Evolutionary conservation across 1,284 basidiomycete genomes (phyloP).

Genomic region (Abortiporus biennis): DNA sequence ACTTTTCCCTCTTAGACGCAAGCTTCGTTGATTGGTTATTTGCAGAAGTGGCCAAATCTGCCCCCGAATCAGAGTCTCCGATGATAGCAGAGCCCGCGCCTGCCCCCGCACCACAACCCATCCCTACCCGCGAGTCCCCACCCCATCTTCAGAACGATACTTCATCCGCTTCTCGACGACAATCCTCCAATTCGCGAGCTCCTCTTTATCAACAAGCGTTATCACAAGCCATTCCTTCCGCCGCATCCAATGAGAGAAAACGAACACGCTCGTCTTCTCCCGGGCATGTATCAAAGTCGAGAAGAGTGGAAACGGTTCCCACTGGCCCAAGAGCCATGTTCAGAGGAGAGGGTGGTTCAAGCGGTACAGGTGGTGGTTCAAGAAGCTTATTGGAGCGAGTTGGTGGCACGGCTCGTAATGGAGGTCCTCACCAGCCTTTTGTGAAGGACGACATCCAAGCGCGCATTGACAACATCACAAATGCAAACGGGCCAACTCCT

Average conservation of each 20-base stretch:
- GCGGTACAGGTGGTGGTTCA: conserved; percentile 27
- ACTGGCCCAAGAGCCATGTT: conserved; percentile 79
- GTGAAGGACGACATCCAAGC: conserved; percentile 62
- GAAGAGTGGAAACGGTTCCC: conserved; percentile 68
- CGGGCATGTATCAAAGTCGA: conserved; percentile 54
- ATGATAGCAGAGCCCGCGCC: conserved; percentile 25
- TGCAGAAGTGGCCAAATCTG: conserved; percentile 65
- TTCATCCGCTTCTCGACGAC: conserved; percentile 30
- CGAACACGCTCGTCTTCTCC: conserved; percentile 75
- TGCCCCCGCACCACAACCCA: conserved; percentile 29
- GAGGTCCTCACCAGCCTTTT: conserved; percentile 19
- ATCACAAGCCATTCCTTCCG: conserved; percentile 53
- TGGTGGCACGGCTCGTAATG: conserved; percentile 36
- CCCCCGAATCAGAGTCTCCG: conserved; percentile 37
- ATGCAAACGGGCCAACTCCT: conserved; percentile 25
- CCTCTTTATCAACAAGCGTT: conserved; percentile 64
- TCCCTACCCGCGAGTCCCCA: conserved; percentile 18
- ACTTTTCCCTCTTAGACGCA: conserved; percentile 40
- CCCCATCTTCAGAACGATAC: conserved; percentile 28
- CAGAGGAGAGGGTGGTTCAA: conserved; percentile 16
- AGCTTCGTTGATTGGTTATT: conserved; percentile 85
- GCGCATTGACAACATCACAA: conserved; percentile 71
- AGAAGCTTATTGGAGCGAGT: conserved; percentile 73
- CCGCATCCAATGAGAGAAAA: conserved; percentile 52
- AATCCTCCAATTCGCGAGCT: conserved; percentile 23